Evolutionary conservation across 768 basidiomycete genomes (phyloP), one percentile per base, ranked within the genome.

Genomic region (Termitomyces sp.): DNA sequence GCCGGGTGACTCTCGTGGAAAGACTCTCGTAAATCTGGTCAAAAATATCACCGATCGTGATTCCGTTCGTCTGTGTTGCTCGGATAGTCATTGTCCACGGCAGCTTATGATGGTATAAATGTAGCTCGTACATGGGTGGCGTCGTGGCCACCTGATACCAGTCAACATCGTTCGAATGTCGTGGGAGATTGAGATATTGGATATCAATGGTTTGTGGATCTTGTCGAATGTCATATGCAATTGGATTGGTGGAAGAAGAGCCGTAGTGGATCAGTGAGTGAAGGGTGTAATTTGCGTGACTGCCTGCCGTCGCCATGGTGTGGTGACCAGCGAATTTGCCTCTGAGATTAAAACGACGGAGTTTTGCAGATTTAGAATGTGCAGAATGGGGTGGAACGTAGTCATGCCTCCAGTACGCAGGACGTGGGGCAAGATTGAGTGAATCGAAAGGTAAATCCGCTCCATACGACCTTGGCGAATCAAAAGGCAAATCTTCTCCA

Each of bases 51-150:
- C 69, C 69, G 6, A 85, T 60, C 13, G 80, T 82, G 56, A 83
- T 73, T 26, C 80, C 82, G 18, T 72, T 57, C 1, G 73, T 71
- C 47, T 73, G 68, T 4, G 70, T 68, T 2, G 80, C 68, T 28
- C 59, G 65, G 36, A 82, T 74, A 43, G 78, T 77, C 62, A 85
- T 76, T 59, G 74, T 78, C 82, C 82, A 83, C 6, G 83, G 83
- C 9, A 81, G 66, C 44, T 74, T 75, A 10, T 70, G 63, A 64
- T 81, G 79, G 67, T 76, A 83, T 47, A 84, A 61, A 20, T 75
- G 73, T 70, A 85, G 75, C 52, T 69, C 68, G 32, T 71, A 68
- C 16, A 77, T 69, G 3, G 78, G 76, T 5, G 82, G 83, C 33
- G 71, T 72, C 16, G 80, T 81, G 30, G 75, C 77, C 35, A 77